Evolutionary conservation across 1,284 basidiomycete species (phyloP).

Genomic region (Bjerkandera adusta): DNA sequence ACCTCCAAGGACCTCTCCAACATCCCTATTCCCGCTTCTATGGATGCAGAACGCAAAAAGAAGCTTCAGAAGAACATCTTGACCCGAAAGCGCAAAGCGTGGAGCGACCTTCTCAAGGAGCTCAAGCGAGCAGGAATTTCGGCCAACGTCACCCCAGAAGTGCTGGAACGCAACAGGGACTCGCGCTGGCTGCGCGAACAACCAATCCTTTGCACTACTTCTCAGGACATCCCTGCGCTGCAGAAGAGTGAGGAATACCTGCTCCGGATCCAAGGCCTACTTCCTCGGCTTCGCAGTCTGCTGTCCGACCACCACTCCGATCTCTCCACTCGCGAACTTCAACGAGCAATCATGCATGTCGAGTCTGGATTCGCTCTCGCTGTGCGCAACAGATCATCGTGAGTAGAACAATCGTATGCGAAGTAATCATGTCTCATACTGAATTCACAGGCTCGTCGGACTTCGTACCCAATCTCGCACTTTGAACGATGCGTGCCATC

Average conservation of each 20-base stretch:
- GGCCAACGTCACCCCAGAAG: constrained; percentile 69
- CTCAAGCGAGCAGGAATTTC: constrained; percentile 82
- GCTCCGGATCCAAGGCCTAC: constrained; percentile 61
- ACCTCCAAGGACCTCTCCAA: constrained; percentile 64
- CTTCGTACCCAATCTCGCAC: constrained; percentile 10
- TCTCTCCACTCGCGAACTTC: constrained; percentile 82
- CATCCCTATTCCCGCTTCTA: constrained; percentile 43
- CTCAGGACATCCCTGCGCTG: constrained; percentile 16
- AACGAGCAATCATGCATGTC: constrained; percentile 74
- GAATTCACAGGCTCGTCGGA: constrained; percentile 17
- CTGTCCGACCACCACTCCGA: constrained; percentile 79
- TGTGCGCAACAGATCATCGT: constrained; percentile 45
- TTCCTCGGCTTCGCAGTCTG: constrained; percentile 69
- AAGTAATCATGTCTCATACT: background rate
- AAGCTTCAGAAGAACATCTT: constrained; percentile 79
- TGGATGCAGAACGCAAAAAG: constrained; percentile 59
- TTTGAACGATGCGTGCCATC: constrained; percentile 16
- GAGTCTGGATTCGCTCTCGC: constrained; percentile 78
- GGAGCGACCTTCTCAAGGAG: constrained; percentile 89
- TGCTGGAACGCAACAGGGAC: constrained; percentile 63
- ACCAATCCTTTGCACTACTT: constrained; percentile 33
- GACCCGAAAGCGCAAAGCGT: constrained; percentile 88
- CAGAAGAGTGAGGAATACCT: constrained; percentile 68
- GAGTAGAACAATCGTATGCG: constrained; percentile 21
- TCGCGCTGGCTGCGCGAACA: constrained; percentile 70